Base-by-base conservation (phyloP, 306 rosid genomes). In the Gynostemma pentaphyllum region DNA sequence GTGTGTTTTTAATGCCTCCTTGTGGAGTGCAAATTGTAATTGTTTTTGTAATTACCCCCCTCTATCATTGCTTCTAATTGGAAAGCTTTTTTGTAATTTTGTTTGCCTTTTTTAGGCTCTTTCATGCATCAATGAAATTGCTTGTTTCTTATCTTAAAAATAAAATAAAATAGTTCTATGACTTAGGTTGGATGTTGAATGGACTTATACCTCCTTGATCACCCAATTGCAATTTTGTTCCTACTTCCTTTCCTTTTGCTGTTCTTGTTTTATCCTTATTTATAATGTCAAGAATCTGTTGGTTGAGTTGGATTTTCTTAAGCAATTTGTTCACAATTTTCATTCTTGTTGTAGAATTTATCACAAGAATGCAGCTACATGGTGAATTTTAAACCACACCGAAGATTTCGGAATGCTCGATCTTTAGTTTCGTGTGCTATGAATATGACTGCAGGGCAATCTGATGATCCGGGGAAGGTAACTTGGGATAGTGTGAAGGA, bases 401-500 rank as follows among this genome's bases (percentile, higher is more conserved):
- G 45, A 66, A 52, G 70, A 65, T 70, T 66, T 54, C 75, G 14
- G 66, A 81, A 74, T 60, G 71, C 47, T 60, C 8, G 64, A 61
- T 66, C 72, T 36, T 71, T 68, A 41, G 49, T 81, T 60, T 68
- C 70, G 7, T 78, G 85, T 81, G 70, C 80, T 36, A 74, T 86
- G 76, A 82, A 79, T 67, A 78, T 84, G 96, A 65, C 95, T n/a
- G n/a, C n/a, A n/a, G n/a, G n/a, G n/a, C n/a, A n/a, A n/a, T n/a
- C n/a, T n/a, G n/a, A n/a, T n/a, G n/a, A n/a, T n/a, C n/a, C n/a
- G n/a, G n/a, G n/a, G n/a, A n/a, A n/a, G n/a, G n/a, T n/a, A n/a
- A n/a, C n/a, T n/a, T n/a, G n/a, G n/a, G n/a, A 81, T 59, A 78
- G 68, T 15, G 30, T 81, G 32, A 66, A 75, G 64, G 46, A 68